Base-by-base conservation (phyloP, 352 stramenopile genomes). In the Peronospora belbahrii region DNA sequence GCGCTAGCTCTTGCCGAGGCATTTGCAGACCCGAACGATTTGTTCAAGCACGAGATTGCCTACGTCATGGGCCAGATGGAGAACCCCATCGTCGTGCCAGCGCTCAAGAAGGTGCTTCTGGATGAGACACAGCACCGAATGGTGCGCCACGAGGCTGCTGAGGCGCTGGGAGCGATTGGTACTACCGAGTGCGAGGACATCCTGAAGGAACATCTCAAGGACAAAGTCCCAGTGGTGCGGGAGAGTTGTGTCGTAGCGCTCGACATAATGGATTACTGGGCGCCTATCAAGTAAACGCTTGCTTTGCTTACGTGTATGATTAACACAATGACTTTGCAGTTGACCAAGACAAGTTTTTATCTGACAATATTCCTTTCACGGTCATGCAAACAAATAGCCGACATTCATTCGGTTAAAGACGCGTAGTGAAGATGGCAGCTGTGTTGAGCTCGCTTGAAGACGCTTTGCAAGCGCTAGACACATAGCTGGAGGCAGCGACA, bases 241-340 rank as follows among this genome's bases (percentile, higher is more conserved):
- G 94, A 99, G 73, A 97, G 86, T 65, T 98, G 94, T 58, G 70
- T 96, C 53, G 95, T 98, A 13, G 96, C 95, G 14, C 74, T 99
- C 30, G 96, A 98, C 75, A 96, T 94, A 56, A 95, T 95, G 52
- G 95, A 98, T 68, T 99, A 99, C 71, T 99, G 85, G 85, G 68
- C 72, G 2, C 62, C 70, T 28, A 70, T 56, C 52, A 81, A 79
- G 59, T 67, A 69, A 57, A 40, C 10, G 4, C 27, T 32, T 48
- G 13, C 15, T 39, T 17, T 31, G 20, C 24, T 28, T 23, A 14
- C 41, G 37, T 62, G 41, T 52, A 56, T 31, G 32, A 59, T 55
- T 61, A 58, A 59, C 62, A 62, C 46, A 59, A 41, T 55, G 27
- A 57, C 52, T 61, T 42, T 48, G 22, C 22, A 25, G 5, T 28